phyloP scores from a whole-genome alignment of 257 asterid genomes.

The Cruciata laevipes region DNA sequence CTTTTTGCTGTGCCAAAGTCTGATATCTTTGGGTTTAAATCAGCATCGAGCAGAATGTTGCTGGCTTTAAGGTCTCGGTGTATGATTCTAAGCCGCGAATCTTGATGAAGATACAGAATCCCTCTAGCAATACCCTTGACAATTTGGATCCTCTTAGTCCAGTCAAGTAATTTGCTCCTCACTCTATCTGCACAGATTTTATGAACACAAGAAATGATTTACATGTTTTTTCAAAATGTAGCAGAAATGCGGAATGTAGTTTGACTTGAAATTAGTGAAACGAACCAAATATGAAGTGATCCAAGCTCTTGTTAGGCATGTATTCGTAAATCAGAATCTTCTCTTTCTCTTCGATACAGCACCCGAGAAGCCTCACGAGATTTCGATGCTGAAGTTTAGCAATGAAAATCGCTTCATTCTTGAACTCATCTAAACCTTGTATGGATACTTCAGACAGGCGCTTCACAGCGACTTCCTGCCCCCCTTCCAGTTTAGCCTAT shows the following conservation, averaged over 20 bases:
- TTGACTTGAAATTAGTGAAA: neutral
- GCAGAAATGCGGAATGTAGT: neutral
- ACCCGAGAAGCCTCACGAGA: constrained; percentile 33
- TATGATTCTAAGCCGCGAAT: constrained; percentile 38
- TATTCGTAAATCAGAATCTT: constrained; percentile 32
- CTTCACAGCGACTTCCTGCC: constrained; percentile 34
- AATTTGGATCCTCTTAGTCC: constrained; percentile 41
- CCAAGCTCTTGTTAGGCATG: constrained; percentile 32
- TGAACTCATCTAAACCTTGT: constrained; percentile 33
- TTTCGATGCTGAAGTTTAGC: constrained; percentile 38
- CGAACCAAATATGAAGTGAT: constrained; percentile 25
- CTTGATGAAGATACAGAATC: constrained; percentile 50
- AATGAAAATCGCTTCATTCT: constrained; percentile 32
- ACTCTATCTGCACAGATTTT: constrained; percentile 19
- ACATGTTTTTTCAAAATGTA: neutral
- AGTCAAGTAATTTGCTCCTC: constrained; percentile 19
- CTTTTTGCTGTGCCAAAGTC: constrained; percentile 48
- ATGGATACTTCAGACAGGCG: constrained; percentile 23
- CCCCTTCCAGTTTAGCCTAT: constrained; percentile 27
- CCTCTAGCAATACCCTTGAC: constrained; percentile 45
- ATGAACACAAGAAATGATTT: neutral
- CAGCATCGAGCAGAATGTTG: constrained; percentile 42
- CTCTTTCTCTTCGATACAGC: constrained; percentile 29
- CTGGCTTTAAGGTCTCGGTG: constrained; percentile 50
- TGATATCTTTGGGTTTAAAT: constrained; percentile 50